Percentiles rank a stretch among this genome's conserved stretches.
Conservation (phyloP, 176 grass and related monocot genomes). For the Melocanna baccifera region DNA sequence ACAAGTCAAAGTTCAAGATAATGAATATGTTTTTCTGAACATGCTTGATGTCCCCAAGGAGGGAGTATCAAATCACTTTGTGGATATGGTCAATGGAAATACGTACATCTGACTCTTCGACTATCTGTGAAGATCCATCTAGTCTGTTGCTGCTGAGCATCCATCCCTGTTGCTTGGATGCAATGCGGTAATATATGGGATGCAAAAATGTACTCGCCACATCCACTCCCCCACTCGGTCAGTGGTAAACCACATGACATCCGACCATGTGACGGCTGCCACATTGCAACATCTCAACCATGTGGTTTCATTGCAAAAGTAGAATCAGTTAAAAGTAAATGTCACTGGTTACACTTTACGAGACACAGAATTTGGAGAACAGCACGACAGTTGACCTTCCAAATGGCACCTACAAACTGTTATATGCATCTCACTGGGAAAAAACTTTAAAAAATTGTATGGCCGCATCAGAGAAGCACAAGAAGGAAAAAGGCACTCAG, state of each 20-base stretch:
- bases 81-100: slow-evolving; percentile 32
- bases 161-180: slow-evolving; percentile 18
- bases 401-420: not conserved
- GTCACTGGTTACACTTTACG: not conserved
- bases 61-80: slow-evolving; percentile 32
- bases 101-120: not conserved
- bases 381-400: not conserved
- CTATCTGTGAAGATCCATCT: not conserved
- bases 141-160: not conserved
- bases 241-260: slow-evolving; percentile 21
- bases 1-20: slow-evolving; percentile 26
- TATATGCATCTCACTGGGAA: not conserved
- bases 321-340: not conserved
- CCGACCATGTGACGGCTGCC: not conserved
- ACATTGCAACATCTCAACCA: not conserved
- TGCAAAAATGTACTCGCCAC: not conserved
- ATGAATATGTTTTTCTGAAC: slow-evolving; percentile 4
- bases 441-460: slow-evolving; percentile 5
- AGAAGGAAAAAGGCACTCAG: not conserved
- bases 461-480: not conserved
- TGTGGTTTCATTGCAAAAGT: not conserved
- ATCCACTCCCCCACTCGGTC: not conserved
- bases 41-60: slow-evolving; percentile 34
- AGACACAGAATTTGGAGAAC: not conserved
- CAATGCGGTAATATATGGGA: not conserved